Evolutionary conservation across 768 basidiomycete species (phyloP), one percentile per base, ranked within the genome.

Genomic region (Suillus weaverae): DNA sequence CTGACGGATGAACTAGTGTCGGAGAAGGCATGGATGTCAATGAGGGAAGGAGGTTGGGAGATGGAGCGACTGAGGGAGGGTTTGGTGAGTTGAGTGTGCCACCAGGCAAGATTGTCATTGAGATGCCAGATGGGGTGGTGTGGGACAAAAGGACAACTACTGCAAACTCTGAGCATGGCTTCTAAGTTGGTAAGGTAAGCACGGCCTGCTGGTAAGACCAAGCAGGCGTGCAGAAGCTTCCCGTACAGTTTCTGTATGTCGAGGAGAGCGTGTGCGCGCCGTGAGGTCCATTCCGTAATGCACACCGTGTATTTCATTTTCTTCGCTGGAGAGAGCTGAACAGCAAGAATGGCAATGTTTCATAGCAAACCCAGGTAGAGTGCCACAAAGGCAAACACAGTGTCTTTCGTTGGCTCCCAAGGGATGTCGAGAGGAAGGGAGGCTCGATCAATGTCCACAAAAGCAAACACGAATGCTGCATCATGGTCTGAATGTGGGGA

Each of bases 171-270:
- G 5, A 83, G 62, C 70, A 82, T 76, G 66, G 71, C 26, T 64
- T 83, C 80, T 64, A 84, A 64, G n/a, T 51, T 54, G 66, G 78
- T 80, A 68, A 84, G 75, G 67, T 78, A 80, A 14, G 82, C 78
- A 6, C 78, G 74, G 22, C 74, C 76, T 26, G 5, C 48, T 9
- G 77, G 74, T 16, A 80, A 46, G 5, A 82, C 70, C 2, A 71
- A 63, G 41, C 70, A 73, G 0, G 76, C 63, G 50, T 83, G 82
- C 0, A 80, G 68, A 0, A 83, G 73, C 53, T 83, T 81, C 0
- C 83, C 78, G 60, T 81, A 77, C 0, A 84, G 70, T 14, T 70
- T 75, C 30, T 76, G 67, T 1, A 77, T 73, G 8, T 83, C 74
- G 0, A 74, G 62, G 11, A 79, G 70, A 4, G 66, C 66, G 66